Base-by-base conservation (phyloP, 768 basidiomycete species). In the Pleurotus citrinopileatus region DNA sequence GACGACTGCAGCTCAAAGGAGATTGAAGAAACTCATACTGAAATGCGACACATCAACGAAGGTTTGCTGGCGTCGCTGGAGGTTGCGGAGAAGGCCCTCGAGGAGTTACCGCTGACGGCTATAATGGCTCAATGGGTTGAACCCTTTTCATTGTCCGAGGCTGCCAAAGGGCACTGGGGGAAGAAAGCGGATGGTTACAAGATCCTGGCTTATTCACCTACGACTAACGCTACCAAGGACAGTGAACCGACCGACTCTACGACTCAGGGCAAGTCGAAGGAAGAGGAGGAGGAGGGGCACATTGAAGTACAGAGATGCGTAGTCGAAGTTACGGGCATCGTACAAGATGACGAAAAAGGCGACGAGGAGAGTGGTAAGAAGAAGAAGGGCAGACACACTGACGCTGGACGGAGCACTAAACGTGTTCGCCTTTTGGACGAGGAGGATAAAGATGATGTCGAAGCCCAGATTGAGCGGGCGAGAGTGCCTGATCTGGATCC, bases 101-200 rank as follows among this genome's bases (percentile, higher is more conserved):
- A 64, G n/a, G 81, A 87, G 59, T 71, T 86, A 2, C 80, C 80
- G 15, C 63, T 73, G 44, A 79, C 77, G 1, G 73, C 75, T 15
- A 66, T 69, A 43, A 62, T 85, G 25, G 73, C 76, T 17, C 74
- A 75, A 44, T 51, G 29, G 29, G 62, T 64, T 8, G 59, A 81
- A 38, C 81, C 83, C 0, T 82, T 82, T 53, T 58, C 65, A 2
- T 78, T 87, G 57, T 78, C 76, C 59, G 59, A 63, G 26, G 83
- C 73, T 0, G 84, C 79, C 59, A 67, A 69, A 12, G 68, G 65
- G 1, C 73, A 74, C 32, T 88, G 80, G 68, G 86, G 79, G 13
- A 63, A 62, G 27, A 74, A 75, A 56, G 69, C 73, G 3, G 73
- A 76, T 7, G 68, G 72, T 0, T 77, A 73, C 44, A 68, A 68